Evolutionary conservation across 225 moss, liverwort and hornwort genomes (phyloP), one percentile per base, ranked within the genome.

Genomic region (Antitrichia curtipendula): DNA sequence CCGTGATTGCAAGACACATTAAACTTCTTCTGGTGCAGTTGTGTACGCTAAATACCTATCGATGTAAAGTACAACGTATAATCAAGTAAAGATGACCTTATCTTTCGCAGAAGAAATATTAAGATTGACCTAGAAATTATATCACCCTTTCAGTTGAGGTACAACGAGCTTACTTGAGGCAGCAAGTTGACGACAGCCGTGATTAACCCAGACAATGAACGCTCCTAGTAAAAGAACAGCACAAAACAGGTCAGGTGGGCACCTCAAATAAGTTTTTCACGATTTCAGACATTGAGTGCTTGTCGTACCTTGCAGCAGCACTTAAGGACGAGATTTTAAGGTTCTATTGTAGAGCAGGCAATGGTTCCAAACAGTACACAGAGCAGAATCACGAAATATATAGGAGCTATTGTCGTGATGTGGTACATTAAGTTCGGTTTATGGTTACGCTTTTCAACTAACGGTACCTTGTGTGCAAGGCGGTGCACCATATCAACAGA

Each of bases 181-280:
- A 98, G 90, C 86, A 98, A 88, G 80, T 94, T 96, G 84, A 94
- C 87, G 70, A 95, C 96, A 63, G 95, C 90, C 38, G 95, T 95
- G 75, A 98, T 87, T 77, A 98, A 86, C 85, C 91, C 97, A 22
- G 96, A 98, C 62, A 98, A 86, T 43, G 98, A 97, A 86, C 85
- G 92, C 85, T 97, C 98, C 97, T 98, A 86, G 36, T 74, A 45
- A 88, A 70, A 83, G 34, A 81, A 72, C 40, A 84, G 60, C 80
- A 84, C 45, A 84, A 58, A 70, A 68, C 54, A 75, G 62, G n/a
- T 78, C 75, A 89, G 60, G 59, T 40, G 43, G 79, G 57, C 82
- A 80, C 50, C 68, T 88, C 32, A 21, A n/a, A 34, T n/a, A 63
- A 62, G 15, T 3, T 65, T 82, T 57, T 61, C 49, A 77, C 63